phyloP scores from a whole-genome alignment of 257 asterid genomes.

The Plectranthus barbatus region DNA sequence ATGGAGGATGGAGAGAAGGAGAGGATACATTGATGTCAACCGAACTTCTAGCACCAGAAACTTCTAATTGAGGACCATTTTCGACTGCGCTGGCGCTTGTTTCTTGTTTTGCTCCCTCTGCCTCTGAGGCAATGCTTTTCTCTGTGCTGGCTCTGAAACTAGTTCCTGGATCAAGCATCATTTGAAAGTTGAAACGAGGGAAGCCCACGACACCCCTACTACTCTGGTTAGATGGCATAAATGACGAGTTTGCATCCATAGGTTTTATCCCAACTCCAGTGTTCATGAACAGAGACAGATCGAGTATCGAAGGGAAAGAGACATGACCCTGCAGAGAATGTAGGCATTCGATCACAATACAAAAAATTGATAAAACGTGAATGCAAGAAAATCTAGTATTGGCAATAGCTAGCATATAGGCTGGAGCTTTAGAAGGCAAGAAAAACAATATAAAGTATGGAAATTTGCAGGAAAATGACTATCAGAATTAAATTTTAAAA shows the following conservation, averaged over 20 bases:
- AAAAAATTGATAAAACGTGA: background rate
- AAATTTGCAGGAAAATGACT: background rate
- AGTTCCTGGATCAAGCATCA: conserved; percentile 18
- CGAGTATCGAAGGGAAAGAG: conserved; percentile 56
- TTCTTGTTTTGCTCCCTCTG: conserved; percentile 4
- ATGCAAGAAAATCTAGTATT: background rate
- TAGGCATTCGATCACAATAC: background rate
- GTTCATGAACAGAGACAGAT: conserved; percentile 50
- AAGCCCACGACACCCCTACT: conserved; percentile 12
- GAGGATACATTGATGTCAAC: conserved; percentile 21
- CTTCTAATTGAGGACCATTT: conserved; percentile 11
- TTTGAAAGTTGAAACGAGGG: conserved; percentile 25
- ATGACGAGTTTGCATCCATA: conserved; percentile 20
- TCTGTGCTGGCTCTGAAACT: conserved; percentile 16
- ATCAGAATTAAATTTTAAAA: background rate
- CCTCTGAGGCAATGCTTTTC: conserved; percentile 9
- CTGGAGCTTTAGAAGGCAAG: no score
- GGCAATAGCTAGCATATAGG: background rate
- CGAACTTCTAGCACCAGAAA: background rate
- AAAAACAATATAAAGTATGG: no score
- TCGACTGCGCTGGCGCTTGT: conserved; percentile 3
- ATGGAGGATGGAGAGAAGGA: background rate
- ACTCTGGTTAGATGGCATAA: conserved; percentile 11
- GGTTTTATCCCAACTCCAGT: conserved; percentile 36
- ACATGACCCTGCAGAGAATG: conserved; percentile 56